Base-by-base conservation (phyloP, 768 basidiomycete genomes). In the Gymnopilus dilepis region DNA sequence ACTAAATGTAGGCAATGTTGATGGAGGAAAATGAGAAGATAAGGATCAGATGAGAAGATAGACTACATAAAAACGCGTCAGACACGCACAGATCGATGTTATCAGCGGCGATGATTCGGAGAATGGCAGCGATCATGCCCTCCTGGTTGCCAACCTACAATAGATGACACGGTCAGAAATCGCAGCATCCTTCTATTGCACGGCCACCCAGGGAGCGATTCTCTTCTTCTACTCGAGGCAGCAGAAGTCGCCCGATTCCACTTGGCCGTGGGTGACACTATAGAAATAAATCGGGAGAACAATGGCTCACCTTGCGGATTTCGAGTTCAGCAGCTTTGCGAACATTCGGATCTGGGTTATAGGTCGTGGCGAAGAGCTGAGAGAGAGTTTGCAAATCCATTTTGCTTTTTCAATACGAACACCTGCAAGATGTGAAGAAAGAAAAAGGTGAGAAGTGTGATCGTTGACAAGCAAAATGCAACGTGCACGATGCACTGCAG, bases 251-350 rank as follows among this genome's bases (percentile, higher is more conserved):
- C 26, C 52, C 52, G 37, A 38, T 26, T 26, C 13, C 22, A 40
- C 22, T 26, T 33, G 12, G 21, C 13, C 26, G 31, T 26, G 41
- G 40, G 30, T 43, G 24, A 11, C 43, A 52, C 22, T 31, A 37
- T 30, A 19, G 28, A 9, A 40, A 19, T 41, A 13, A 40, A 24
- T 58, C 48, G 42, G 48, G 48, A 61, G 34, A 26, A 30, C 24
- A 33, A 17, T 31, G 42, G 37, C 65, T 45, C 67, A 92, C 94
- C 83, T 91, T 94, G 67, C 92, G 87, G 69, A 97, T 91, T 74
- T 95, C 86, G 30, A 95, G 85, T 74, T 97, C 94, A 45, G 88
- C 91, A 37, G 91, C 80, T 70, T 92, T 92, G 66, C 94, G 88
- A 61, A 90, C 84, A 79, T 95, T 95, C 55, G 94, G 92, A 77